These are phyloP conservation scores for Phaeomoniella chlamydospora DNA, from an alignment of 2,329 filamentous ascomycete species.

Conservation along the genomic window DNA sequence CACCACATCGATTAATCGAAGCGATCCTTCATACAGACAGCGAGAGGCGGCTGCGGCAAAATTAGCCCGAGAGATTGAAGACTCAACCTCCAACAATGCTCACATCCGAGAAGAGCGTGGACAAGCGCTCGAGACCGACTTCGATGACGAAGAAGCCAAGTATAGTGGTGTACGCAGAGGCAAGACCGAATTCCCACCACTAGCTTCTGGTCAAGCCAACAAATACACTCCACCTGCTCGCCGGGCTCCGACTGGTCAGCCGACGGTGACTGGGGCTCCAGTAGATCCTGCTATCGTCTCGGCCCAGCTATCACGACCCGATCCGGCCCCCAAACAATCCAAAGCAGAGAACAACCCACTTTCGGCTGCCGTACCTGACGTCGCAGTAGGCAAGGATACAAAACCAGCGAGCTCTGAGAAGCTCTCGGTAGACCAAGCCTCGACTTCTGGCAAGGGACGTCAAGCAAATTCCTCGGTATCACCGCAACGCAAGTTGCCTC, in stretches of 20 bases:
- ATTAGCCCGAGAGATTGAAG: constrained; percentile 82
- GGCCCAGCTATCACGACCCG: constrained; percentile 51
- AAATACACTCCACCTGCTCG: constrained; percentile 87
- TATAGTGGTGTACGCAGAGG: constrained; percentile 79
- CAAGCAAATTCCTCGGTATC: constrained; percentile 8
- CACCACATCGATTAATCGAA: constrained; percentile 79
- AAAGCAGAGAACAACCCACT: constrained; percentile 10
- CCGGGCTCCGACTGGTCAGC: constrained; percentile 59
- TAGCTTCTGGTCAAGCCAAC: constrained; percentile 44
- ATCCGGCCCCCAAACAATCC: constrained; percentile 15
- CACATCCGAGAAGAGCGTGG: constrained; percentile 87
- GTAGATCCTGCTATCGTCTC: constrained; percentile 86
- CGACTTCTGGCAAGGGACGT: constrained; percentile 7
- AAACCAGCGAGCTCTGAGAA: constrained; percentile 11
- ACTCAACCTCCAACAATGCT: constrained; percentile 54
- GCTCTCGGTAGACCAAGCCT: constrained; percentile 9
- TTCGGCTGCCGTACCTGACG: constrained; percentile 2
- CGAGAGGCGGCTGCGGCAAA: constrained; percentile 64
- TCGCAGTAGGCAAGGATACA: constrained; percentile 4
- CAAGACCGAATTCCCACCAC: constrained; percentile 51
- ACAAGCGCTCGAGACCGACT: constrained; percentile 48
- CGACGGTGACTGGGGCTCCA: constrained; percentile 61
- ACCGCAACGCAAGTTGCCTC: background rate
- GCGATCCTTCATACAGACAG: constrained; percentile 66
- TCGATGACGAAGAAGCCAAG: constrained; percentile 81